These are phyloP conservation scores for Neofusicoccum sp. DNA, from an alignment of 2,329 filamentous ascomycete species.

Conservation along the genomic window DNA sequence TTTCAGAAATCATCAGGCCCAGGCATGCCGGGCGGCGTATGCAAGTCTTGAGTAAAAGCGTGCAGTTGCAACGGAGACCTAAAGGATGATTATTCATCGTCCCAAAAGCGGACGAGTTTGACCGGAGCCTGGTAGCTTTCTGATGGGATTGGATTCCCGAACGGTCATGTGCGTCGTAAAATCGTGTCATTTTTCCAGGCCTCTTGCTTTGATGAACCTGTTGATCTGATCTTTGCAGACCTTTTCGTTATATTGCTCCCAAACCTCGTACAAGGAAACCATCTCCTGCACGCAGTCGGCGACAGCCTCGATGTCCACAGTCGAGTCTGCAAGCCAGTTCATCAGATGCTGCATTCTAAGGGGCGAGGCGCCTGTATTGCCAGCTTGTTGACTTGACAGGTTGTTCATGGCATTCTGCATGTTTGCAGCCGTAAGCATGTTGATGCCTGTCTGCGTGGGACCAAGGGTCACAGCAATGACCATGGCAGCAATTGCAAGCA, in stretches of 20 bases:
- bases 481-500: constrained; percentile 84
- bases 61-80: too few species aligned
- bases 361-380: constrained; percentile 40
- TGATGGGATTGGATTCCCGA: too few species aligned
- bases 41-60: too few species aligned
- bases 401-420: constrained; percentile 40
- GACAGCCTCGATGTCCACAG: constrained; percentile 79
- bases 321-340: constrained; percentile 83
- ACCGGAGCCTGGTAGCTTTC: too few species aligned
- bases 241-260: constrained; percentile 68
- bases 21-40: too few species aligned
- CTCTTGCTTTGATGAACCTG: constrained; percentile 63
- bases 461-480: constrained; percentile 82
- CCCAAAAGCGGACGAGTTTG: too few species aligned
- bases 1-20: too few species aligned
- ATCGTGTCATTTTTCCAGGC: constrained; percentile 53
- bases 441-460: constrained; percentile 58
- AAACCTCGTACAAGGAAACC: constrained; percentile 82
- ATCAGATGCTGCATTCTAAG: constrained; percentile 68
- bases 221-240: constrained; percentile 65
- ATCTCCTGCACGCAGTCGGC: constrained; percentile 91
- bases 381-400: constrained; percentile 32
- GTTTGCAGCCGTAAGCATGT: constrained; percentile 46
- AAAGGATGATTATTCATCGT: too few species aligned
- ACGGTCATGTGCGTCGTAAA: too few species aligned